Percentiles rank a stretch among this genome's conserved stretches.
phyloP scores from a whole-genome alignment of 345 rosid genomes.

The Turritis glabra region DNA sequence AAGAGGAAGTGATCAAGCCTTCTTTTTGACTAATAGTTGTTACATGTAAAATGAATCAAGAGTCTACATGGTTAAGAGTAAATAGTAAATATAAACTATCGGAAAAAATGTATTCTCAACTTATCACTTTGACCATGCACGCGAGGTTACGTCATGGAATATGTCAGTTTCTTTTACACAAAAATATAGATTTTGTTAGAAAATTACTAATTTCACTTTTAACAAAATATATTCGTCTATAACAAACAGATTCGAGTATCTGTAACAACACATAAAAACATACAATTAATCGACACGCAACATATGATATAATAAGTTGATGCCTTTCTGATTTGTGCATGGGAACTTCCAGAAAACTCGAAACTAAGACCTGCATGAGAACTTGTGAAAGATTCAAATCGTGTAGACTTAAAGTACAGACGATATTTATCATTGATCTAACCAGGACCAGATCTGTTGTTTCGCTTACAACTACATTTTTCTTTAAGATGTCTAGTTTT shows the following conservation, averaged over 20 bases:
- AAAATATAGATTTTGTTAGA: background rate
- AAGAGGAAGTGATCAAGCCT: no score
- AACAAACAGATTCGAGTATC: background rate
- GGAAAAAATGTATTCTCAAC: background rate
- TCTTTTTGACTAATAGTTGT: no score
- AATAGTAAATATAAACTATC: background rate
- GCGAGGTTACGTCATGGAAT: constrained; percentile 15
- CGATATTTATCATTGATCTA: background rate
- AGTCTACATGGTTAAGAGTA: no score
- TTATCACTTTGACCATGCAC: constrained; percentile 29
- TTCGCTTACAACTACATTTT: no score
- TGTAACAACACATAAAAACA: background rate
- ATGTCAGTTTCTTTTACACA: background rate
- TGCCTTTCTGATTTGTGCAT: background rate
- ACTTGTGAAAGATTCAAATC: constrained; percentile 21
- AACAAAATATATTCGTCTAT: background rate
- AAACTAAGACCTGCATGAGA: background rate
- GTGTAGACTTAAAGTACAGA: background rate
- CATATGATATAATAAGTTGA: background rate
- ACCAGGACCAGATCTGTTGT: background rate
- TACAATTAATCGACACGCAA: constrained; percentile 4
- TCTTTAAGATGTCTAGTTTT: no score
- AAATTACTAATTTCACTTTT: background rate
- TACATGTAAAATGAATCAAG: no score
- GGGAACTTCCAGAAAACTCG: background rate